These are phyloP conservation scores for Mrakia gelida DNA, from an alignment of 768 basidiomycete genomes.

Conservation along the genomic window DNA sequence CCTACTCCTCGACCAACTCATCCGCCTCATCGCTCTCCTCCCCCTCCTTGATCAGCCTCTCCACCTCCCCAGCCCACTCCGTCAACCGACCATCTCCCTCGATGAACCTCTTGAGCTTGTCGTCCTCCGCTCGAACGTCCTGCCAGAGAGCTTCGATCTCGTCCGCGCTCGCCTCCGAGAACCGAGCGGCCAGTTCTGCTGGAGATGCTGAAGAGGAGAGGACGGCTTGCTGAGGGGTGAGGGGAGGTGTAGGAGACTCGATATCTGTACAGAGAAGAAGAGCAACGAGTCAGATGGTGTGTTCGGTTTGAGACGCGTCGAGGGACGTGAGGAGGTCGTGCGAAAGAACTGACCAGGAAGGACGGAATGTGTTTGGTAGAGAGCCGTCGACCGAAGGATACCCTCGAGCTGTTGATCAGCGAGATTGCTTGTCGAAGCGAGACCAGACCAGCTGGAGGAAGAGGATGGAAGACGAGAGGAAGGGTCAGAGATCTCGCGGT, in stretches of 20 bases:
- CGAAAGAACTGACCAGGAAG: slow-evolving; percentile 31
- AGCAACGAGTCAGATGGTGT: neutral
- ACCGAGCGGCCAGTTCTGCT: slow-evolving; percentile 41
- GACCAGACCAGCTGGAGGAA: slow-evolving; percentile 63
- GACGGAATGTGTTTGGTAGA: slow-evolving; percentile 60
- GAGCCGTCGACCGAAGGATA: slow-evolving; percentile 67
- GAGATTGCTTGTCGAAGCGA: slow-evolving; percentile 68
- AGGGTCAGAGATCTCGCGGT: neutral
- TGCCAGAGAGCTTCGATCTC: slow-evolving; percentile 39
- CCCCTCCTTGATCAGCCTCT: slow-evolving; percentile 36
- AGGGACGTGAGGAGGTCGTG: too few relatives aligned
- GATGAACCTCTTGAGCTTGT: slow-evolving; percentile 37
- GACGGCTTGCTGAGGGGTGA: slow-evolving; percentile 34
- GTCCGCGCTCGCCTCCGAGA: slow-evolving; percentile 35
- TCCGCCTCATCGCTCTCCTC: neutral
- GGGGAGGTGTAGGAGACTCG: slow-evolving; percentile 1
- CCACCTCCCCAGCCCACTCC: slow-evolving; percentile 41
- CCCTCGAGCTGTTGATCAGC: slow-evolving; percentile 71
- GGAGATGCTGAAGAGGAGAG: slow-evolving; percentile 35
- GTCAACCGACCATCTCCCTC: slow-evolving; percentile 38
- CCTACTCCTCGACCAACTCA: neutral
- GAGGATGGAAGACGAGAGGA: neutral
- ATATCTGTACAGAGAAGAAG: slow-evolving; percentile 12
- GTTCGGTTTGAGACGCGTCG: neutral
- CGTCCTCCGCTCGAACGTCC: slow-evolving; percentile 43